phyloP scores from a whole-genome alignment of 176 grass and related monocot genomes.

The Metroxylon sagu region DNA sequence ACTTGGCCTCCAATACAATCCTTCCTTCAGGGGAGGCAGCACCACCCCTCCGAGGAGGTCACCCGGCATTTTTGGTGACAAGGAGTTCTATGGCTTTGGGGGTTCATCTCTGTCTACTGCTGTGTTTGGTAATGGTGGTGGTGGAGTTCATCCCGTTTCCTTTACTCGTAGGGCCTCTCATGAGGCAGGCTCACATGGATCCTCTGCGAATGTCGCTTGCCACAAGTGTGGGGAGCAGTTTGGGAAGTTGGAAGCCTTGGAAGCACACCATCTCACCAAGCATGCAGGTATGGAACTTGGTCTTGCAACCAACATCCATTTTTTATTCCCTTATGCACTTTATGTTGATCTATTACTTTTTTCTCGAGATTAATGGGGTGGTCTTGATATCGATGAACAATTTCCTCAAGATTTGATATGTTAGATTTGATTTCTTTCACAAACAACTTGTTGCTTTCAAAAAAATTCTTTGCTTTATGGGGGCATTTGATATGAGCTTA shows the following conservation, averaged over 20 bases:
- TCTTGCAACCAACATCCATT: too few relatives aligned
- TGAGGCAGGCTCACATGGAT: neutral
- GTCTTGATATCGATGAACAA: too few relatives aligned
- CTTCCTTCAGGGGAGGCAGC: conserved; percentile 30
- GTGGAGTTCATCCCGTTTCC: neutral
- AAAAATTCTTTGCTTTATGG: too few relatives aligned
- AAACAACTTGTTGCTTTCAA: too few relatives aligned
- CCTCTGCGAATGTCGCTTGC: conserved; percentile 20
- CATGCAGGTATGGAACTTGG: conserved; percentile 36
- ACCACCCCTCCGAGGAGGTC: neutral
- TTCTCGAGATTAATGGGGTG: too few relatives aligned
- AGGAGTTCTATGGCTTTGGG: neutral
- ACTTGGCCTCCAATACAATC: conserved; percentile 37
- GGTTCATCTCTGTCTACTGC: neutral
- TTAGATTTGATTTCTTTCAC: too few relatives aligned
- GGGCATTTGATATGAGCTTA: too few relatives aligned
- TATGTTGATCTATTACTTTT: too few relatives aligned
- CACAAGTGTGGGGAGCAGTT: conserved; percentile 42
- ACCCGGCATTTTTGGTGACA: neutral
- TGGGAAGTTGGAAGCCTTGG: conserved; percentile 29
- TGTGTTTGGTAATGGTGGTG: conserved; percentile 4
- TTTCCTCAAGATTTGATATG: too few relatives aligned
- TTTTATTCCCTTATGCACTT: too few relatives aligned
- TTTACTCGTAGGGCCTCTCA: neutral
- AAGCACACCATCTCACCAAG: conserved; percentile 53